Base-by-base conservation (phyloP, 345 rosid species). In the Ailanthus altissimus region DNA sequence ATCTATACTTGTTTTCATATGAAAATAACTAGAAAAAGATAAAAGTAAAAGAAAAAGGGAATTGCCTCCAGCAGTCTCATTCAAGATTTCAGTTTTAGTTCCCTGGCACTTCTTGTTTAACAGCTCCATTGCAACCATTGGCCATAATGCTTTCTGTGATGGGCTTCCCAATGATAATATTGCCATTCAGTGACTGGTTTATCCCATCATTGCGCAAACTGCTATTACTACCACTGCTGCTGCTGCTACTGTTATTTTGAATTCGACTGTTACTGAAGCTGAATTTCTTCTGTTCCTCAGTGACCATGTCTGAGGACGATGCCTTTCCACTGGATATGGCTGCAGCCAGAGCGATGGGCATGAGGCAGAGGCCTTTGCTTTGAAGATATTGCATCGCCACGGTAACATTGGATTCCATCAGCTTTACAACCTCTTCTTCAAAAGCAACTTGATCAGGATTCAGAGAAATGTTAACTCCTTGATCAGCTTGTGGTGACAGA, bases 351-450 rank as follows among this genome's bases (percentile, higher is more conserved):
- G 89, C 83, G 15, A 87, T 81, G 4, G 92, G 92, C 90, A 87
- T 89, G 63, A 87, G 84, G 77, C 89, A 89, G 21, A 89, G 84
- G 26, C 90, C 92, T 75, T 86, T 87, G 53, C 84, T 86, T 60
- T 89, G 89, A 51, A 87, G 81, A 80, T 85, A 83, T 67, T 87
- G 90, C 90, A 87, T 86, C 57, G 89, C 92, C 54, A 80, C 73
- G n/a, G 83, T 86, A 85, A 87, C 75, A 25, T 84, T 85, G 47
- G 89, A 83, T 58, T 89, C 92, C 89, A 89, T 84, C 50, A 89
- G 70, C 84, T 81, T 89, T 21, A 85, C 89, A 23, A 87, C 84
- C 80, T 89, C 89, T 72, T 87, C 85, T 77, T 87, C 92, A 21
- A 86, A 74, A 23, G 83, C 86, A 67, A 76, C 50, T 74, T 83